Base-by-base conservation (phyloP, 805 yeast species). In the Tetrapisispora taiwanensis region DNA sequence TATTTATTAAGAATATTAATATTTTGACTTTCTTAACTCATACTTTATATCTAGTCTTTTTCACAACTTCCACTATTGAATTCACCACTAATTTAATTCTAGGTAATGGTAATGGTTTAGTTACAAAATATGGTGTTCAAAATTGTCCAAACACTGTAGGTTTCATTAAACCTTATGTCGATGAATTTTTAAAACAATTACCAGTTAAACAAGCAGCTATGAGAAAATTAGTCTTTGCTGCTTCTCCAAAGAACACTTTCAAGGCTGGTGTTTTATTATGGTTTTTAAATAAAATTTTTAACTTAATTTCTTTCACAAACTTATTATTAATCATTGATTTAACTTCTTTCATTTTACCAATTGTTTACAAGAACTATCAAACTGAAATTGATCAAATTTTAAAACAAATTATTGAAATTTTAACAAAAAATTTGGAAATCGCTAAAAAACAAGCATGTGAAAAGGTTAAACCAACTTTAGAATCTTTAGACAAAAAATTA, bases 91-190 rank as follows among this genome's bases (percentile, higher is more conserved):
- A 82, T 59, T 55, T 78, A 36, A 66, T 82, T 52, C 73, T 84
- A 41, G 95, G 95, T 44, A 66, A 66, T 42, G 95, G 95, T 44
- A 66, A 66, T 41, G 96, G 97, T 17, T 72, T 89, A 50, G 81
- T 90, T 48, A 75, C 88, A 48, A 76, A 79, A 55, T 79, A 83
- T 72, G 80, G 75, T 62, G 86, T 92, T 15, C 54, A 54, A 42
- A 57, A 58, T 14, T 62, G 67, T 47, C 65, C 65, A 41, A 56
- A 62, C 43, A 50, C 54, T 19, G 65, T 56, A 20, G 66, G 60
- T 30, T 39, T 54, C 28, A 46, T 60, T 36, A 63, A 56, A 44
- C 68, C 68, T 26, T 47, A 49, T 38, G 39, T 63, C 22, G 67
- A 62, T 36, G 50, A 46, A 18, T 37, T 53, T 27, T 52, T 63